phyloP scores from a whole-genome alignment of 2,329 filamentous ascomycete genomes.

The Mycocentrospora acerina region DNA sequence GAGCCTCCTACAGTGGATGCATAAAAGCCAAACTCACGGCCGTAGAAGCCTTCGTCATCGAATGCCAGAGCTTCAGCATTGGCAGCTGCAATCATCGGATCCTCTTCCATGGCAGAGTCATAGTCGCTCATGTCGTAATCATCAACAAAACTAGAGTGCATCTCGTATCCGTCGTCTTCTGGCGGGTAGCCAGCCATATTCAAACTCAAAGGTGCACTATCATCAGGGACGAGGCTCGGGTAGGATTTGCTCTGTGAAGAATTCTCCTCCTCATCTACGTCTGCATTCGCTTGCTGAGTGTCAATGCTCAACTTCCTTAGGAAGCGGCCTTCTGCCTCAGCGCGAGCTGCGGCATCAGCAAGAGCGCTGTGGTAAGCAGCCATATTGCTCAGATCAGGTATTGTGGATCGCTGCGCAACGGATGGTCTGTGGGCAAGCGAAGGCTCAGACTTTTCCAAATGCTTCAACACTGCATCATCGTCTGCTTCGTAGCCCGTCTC shows the following conservation, averaged over 20 bases:
- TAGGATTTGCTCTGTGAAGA: constrained; percentile 37
- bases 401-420: constrained; percentile 34
- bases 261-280: constrained; percentile 31
- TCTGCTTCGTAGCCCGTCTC: constrained; percentile 36
- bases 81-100: constrained; percentile 89
- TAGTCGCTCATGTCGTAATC: constrained; percentile 61
- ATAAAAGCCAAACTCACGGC: constrained; percentile 96
- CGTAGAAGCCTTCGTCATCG: constrained; percentile 92
- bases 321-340: constrained; percentile 75
- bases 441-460: constrained; percentile 40
- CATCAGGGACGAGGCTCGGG: constrained; percentile 52
- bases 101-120: constrained; percentile 59
- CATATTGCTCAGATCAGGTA: constrained; percentile 51
- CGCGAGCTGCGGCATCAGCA: constrained; percentile 76
- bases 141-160: constrained; percentile 42
- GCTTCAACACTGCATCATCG: constrained; percentile 30
- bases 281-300: constrained; percentile 22
- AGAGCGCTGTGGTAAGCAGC: constrained; percentile 82
- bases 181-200: constrained; percentile 43
- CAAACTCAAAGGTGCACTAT: constrained; percentile 53
- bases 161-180: constrained; percentile 37
- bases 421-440: constrained; percentile 55
- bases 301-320: constrained; percentile 58
- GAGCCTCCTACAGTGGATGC: constrained; percentile 58
- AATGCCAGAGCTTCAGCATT: constrained; percentile 92